These are phyloP conservation scores for Cercospora sojina DNA, from an alignment of 2,329 filamentous ascomycete genomes.

Conservation along the genomic window DNA sequence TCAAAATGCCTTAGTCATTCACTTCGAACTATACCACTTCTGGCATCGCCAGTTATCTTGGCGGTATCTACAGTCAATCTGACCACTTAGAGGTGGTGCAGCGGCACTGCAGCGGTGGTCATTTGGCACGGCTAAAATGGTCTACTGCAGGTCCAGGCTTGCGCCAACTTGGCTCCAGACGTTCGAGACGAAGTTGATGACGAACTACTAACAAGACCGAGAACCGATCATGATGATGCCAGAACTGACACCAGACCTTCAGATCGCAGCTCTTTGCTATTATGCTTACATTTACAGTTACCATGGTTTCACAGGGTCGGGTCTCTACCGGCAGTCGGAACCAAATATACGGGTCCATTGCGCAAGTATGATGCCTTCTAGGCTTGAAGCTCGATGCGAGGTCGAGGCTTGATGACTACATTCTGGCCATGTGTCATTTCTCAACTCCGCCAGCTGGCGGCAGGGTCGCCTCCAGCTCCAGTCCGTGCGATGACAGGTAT, in stretches of 20 bases:
- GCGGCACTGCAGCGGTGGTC: no score
- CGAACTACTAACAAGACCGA: not conserved
- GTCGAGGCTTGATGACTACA: not conserved
- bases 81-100: no score
- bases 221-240: not conserved
- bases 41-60: no score
- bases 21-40: no score
- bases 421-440: not conserved
- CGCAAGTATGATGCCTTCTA: not conserved
- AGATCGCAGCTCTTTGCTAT: not conserved
- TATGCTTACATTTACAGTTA: conserved; percentile 16
- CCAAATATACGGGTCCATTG: not conserved
- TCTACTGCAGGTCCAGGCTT: not conserved
- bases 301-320: not conserved
- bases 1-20: no score
- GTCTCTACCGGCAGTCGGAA: not conserved
- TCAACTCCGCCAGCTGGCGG: not conserved
- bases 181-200: not conserved
- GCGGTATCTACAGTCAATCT: no score
- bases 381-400: not conserved
- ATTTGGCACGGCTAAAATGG: no score
- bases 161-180: not conserved
- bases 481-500: not conserved
- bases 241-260: not conserved
- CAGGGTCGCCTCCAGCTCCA: not conserved